Conservation (phyloP, 768 basidiomycete species). For the Mrakia hoshinonis region DNA sequence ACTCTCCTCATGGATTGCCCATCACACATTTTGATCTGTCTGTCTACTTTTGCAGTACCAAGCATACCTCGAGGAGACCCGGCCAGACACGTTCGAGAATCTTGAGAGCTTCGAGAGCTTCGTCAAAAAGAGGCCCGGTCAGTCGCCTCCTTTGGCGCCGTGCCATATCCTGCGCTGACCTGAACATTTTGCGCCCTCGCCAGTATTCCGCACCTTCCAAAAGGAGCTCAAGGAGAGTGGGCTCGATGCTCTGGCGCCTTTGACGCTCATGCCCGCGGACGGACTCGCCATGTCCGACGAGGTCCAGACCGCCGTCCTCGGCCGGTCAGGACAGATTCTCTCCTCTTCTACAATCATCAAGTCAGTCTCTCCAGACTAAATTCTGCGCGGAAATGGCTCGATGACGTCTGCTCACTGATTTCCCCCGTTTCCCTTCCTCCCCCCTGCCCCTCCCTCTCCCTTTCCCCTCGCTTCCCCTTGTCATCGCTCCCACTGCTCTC, state of each 20-base stretch:
- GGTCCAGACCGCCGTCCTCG: conserved; percentile 73
- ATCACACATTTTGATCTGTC: too few species aligned
- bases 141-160: background rate
- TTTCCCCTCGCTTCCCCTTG: too few species aligned
- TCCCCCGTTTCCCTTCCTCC: too few species aligned
- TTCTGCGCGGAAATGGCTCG: too few species aligned
- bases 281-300: conserved; percentile 82
- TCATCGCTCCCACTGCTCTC: too few species aligned
- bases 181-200: background rate
- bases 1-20: background rate
- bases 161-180: background rate
- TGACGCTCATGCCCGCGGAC: conserved; percentile 59
- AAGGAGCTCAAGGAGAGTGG: conserved; percentile 77
- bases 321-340: conserved; percentile 72
- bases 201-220: conserved; percentile 91
- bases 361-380: too few species aligned
- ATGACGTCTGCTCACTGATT: too few species aligned
- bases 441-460: too few species aligned
- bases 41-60: conserved; percentile 49
- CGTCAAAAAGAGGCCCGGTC: conserved; percentile 76
- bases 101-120: conserved; percentile 62
- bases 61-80: conserved; percentile 71
- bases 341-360: conserved; percentile 90
- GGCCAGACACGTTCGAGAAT: conserved; percentile 58
- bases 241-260: conserved; percentile 66